Evolutionary conservation across 805 yeast genomes (phyloP), one percentile per base, ranked within the genome.

Genomic region (Cyberlindnera mississippiensis): DNA sequence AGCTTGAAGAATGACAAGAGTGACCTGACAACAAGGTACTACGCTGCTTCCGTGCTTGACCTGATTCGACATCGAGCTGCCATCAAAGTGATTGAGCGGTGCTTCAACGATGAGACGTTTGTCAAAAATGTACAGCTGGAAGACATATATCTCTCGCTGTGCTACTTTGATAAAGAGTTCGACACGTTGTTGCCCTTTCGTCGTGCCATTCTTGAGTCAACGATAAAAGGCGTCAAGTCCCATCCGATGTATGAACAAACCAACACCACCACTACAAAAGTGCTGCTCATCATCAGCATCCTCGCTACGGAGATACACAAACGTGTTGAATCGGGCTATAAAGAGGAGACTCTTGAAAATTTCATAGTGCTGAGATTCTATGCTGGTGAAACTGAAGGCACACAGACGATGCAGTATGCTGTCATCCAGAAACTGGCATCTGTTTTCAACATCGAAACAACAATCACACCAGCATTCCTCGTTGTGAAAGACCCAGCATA

Each of bases 111-210:
- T 11, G n/a, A 28, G 27, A 9, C 13, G 12, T 27, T 13, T 11
- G 12, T n/a, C 14, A 27, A 5, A 10, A 15, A 19, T 9, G 29
- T 13, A 5, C 17, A 37, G 8, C 24, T 37, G 4, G 60, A 56
- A 34, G 47, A 40, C 2, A 37, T 46, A 9, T 45, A 37, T 9
- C 24, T 42, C 7, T 16, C 36, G 2, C 8, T 50, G 17, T 38
- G 46, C 28, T 31, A 33, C n/a, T 22, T 53, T 4, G 60, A 56
- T 28, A 38, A 50, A 10, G 52, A 50, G 11, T 55, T 46, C 33
- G 56, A 55, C 38, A 26, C 35, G 7, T 27, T 56, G 10, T 20
- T 49, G 3, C 50, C 49, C 6, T 45, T 28, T 22, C 47, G 60
- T 35, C 33, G 40, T 1, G 18, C 14, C 3, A 35, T 41, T 1